These are phyloP conservation scores for Tulasnella sp. DNA, from an alignment of 768 basidiomycete species.

Conservation along the genomic window DNA sequence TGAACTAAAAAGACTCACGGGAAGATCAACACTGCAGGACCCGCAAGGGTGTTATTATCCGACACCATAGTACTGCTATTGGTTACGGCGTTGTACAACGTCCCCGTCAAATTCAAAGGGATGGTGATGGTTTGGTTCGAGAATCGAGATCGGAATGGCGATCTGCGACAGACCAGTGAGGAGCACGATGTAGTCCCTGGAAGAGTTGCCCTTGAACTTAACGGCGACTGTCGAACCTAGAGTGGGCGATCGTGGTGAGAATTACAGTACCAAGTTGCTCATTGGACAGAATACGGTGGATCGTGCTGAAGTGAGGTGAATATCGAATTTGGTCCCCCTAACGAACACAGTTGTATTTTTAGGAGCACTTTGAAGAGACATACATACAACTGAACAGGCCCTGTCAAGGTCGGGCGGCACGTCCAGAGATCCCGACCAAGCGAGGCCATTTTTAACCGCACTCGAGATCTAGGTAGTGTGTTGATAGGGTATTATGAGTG, in stretches of 20 bases:
- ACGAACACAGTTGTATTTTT: slow-evolving; percentile 7
- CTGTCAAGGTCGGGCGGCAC: slow-evolving; percentile 34
- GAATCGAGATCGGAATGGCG: slow-evolving; percentile 34
- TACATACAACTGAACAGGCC: slow-evolving; percentile 37
- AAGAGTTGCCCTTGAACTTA: background rate
- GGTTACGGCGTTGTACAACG: slow-evolving; percentile 43
- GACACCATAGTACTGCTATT: slow-evolving; percentile 30
- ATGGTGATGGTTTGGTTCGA: slow-evolving; percentile 29
- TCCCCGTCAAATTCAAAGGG: slow-evolving; percentile 37
- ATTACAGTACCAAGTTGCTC: slow-evolving; percentile 33
- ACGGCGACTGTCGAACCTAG: background rate
- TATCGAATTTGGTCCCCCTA: background rate
- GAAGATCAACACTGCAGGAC: slow-evolving; percentile 40
- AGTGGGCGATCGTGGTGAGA: slow-evolving; percentile 3
- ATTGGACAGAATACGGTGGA: slow-evolving; percentile 47
- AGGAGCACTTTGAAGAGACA: slow-evolving; percentile 9
- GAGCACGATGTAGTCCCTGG: background rate
- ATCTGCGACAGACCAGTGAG: slow-evolving; percentile 37
- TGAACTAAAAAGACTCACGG: too few species aligned
- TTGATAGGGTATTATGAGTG: slow-evolving; percentile 23
- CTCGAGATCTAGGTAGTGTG: slow-evolving; percentile 52
- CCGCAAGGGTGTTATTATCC: slow-evolving; percentile 45
- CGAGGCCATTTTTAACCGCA: slow-evolving; percentile 36
- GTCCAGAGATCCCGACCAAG: slow-evolving; percentile 53
- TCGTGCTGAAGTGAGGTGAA: slow-evolving; percentile 21